Conservation (phyloP, 768 basidiomycete species). For the Boletus barrowsii region DNA sequence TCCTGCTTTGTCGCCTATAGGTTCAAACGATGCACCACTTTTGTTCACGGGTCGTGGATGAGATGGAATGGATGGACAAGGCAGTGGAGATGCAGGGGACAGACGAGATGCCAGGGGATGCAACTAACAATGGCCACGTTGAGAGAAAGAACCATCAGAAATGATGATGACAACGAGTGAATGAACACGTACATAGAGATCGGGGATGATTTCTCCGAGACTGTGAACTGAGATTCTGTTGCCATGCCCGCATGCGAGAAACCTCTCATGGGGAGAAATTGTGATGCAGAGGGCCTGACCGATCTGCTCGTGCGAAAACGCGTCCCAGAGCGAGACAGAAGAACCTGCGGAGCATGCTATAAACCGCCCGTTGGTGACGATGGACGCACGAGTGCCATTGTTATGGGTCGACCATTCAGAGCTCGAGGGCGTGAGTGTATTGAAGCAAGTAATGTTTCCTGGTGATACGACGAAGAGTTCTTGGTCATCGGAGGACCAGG, state of each 20-base stretch:
- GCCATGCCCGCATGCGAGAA: neutral
- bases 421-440: neutral
- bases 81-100: no score
- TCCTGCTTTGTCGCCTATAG: no score
- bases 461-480: neutral
- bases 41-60: neutral
- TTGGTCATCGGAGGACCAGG: neutral
- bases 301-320: neutral
- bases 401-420: neutral
- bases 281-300: neutral
- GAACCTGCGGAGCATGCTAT: neutral
- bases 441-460: neutral
- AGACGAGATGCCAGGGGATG: neutral
- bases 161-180: no score
- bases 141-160: neutral
- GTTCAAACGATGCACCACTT: no score
- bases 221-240: neutral
- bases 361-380: neutral
- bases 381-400: neutral
- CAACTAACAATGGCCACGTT: neutral
- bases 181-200: neutral
- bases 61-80: neutral
- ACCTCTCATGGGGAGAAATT: neutral
- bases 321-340: neutral
- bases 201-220: neutral